phyloP scores from a whole-genome alignment of 1,284 basidiomycete genomes.

The Cronartium ribicola region DNA sequence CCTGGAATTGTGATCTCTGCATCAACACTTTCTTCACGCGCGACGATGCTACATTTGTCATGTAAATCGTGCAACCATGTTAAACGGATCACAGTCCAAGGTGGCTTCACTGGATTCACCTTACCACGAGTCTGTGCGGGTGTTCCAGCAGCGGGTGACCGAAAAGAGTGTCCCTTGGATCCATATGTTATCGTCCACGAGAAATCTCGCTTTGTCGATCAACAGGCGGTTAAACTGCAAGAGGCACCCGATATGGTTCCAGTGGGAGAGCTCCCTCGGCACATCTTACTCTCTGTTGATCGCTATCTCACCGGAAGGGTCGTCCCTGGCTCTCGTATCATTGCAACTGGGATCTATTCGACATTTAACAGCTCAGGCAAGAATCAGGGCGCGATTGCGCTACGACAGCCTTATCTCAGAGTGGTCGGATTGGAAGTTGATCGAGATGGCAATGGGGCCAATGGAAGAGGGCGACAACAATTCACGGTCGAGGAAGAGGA shows the following conservation, averaged over 20 bases:
- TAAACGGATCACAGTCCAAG: constrained; percentile 73
- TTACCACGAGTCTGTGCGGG: constrained; percentile 78
- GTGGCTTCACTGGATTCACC: constrained; percentile 80
- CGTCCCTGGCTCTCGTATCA: constrained; percentile 87
- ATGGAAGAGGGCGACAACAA: constrained; percentile 62
- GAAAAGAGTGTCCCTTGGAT: constrained; percentile 90
- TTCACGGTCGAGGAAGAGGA: constrained; percentile 97
- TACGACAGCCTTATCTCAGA: constrained; percentile 90
- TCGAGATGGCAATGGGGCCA: constrained; percentile 58
- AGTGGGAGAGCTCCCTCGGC: constrained; percentile 92
- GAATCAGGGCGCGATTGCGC: constrained; percentile 63
- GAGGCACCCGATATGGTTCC: constrained; percentile 99
- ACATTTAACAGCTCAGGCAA: constrained; percentile 66
- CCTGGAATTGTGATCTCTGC: constrained; percentile 98
- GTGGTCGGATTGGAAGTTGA: constrained; percentile 87
- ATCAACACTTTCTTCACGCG: constrained; percentile 85
- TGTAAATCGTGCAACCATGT: constrained; percentile 83
- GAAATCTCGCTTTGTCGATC: constrained; percentile 89
- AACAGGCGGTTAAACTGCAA: constrained; percentile 93
- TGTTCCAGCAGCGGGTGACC: constrained; percentile 66
- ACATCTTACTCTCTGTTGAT: constrained; percentile 89
- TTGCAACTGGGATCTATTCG: constrained; percentile 94
- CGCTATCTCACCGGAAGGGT: constrained; percentile 78
- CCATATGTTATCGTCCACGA: constrained; percentile 95
- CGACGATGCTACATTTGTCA: constrained; percentile 84